Conservation (phyloP, 179 eudicot genomes). For the Beta lomatogona region DNA sequence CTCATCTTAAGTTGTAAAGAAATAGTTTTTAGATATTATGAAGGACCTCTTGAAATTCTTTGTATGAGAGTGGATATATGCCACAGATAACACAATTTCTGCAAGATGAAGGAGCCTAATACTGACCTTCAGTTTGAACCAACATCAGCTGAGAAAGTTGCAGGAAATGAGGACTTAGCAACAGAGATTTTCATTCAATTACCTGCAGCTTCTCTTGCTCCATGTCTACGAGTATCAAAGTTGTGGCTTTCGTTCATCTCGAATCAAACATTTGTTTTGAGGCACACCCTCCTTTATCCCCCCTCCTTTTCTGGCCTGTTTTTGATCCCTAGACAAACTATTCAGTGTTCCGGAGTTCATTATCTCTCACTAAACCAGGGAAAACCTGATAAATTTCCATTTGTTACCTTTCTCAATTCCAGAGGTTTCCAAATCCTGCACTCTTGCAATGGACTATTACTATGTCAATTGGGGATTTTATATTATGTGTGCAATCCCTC, state of each 20-base stretch:
- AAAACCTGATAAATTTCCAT: neutral
- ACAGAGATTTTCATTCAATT: constrained; percentile 24
- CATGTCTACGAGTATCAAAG: constrained; percentile 25
- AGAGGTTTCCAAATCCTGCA: constrained; percentile 24
- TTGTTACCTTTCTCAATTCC: constrained; percentile 19
- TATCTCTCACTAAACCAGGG: constrained; percentile 14
- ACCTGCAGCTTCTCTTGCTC: constrained; percentile 23
- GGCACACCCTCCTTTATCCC: constrained; percentile 21
- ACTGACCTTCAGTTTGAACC: neutral
- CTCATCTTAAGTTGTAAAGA: neutral
- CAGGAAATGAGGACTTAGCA: constrained; percentile 29
- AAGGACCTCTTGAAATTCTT: neutral
- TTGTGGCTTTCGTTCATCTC: constrained; percentile 22
- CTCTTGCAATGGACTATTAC: constrained; percentile 33
- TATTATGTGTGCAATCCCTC: constrained; percentile 28
- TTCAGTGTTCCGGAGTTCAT: constrained; percentile 3
- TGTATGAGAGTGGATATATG: neutral
- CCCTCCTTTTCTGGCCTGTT: constrained; percentile 32
- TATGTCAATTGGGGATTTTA: constrained; percentile 22
- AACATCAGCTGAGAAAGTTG: constrained; percentile 28
- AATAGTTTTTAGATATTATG: neutral
- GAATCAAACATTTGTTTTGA: constrained; percentile 13
- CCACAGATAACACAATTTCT: neutral
- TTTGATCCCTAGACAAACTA: constrained; percentile 28
- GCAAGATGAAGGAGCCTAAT: constrained; percentile 10